Percentiles rank a stretch among this genome's conserved stretches.
phyloP scores from a whole-genome alignment of 257 asterid genomes.

The Solanum gracilifrons region DNA sequence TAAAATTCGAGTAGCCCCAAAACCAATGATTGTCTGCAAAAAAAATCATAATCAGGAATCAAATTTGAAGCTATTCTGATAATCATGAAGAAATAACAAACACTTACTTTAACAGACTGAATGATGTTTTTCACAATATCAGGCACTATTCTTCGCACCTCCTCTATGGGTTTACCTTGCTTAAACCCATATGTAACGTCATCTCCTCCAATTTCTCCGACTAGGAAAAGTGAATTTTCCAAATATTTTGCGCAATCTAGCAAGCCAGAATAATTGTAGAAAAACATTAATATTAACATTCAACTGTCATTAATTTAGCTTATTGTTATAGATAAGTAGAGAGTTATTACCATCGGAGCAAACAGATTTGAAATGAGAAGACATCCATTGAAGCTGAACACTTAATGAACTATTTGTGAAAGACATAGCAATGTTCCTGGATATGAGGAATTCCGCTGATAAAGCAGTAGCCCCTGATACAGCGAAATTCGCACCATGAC shows the following conservation, averaged over 20 bases:
- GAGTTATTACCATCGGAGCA: background rate
- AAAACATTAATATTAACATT: background rate
- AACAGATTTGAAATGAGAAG: slow-evolving; percentile 5
- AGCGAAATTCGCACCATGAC: slow-evolving; percentile 14
- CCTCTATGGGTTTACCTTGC: slow-evolving; percentile 8
- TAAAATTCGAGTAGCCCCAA: background rate
- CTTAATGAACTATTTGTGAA: slow-evolving; percentile 4
- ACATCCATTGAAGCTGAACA: slow-evolving; percentile 10
- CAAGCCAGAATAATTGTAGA: background rate
- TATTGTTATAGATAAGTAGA: background rate
- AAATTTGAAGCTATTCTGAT: background rate
- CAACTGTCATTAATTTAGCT: too few relatives aligned
- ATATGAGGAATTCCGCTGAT: background rate
- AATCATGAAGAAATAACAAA: background rate
- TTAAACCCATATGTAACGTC: slow-evolving; percentile 2
- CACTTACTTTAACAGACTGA: slow-evolving; percentile 5
- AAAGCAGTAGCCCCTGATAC: slow-evolving; percentile 13
- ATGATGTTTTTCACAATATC: slow-evolving; percentile 4
- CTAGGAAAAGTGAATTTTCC: background rate
- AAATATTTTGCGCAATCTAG: background rate
- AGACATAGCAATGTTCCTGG: background rate
- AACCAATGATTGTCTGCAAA: slow-evolving; percentile 1
- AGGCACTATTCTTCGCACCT: background rate
- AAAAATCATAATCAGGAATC: background rate
- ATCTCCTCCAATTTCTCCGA: slow-evolving; percentile 12